Base-by-base conservation (phyloP, 2,329 filamentous ascomycete genomes). In the Aspergillus pseudotamarii region DNA sequence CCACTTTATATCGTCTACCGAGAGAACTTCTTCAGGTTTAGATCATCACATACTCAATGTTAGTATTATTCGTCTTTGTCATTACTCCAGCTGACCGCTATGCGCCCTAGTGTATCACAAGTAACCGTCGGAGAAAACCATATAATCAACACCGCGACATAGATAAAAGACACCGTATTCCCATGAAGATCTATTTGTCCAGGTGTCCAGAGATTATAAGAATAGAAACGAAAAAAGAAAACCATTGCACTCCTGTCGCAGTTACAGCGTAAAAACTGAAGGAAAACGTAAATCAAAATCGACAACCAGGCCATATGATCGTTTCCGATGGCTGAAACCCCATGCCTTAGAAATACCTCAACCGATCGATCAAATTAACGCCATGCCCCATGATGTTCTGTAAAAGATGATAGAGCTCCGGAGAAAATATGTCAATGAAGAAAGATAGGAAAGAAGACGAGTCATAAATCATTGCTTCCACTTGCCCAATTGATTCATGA, bases 401-500 rank as follows among this genome's bases (percentile, higher is more conserved):
- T 36, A 54, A 64, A 63, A 59, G 46, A 59, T 48, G 26, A 55
- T 14, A 60, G 51, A 41, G 26, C 21, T 43, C 54, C 50, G 57
- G 54, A 59, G 46, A 38, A 21, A 65, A 59, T 61, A 66, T 46
- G 62, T 59, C 38, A 50, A 64, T 38, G 61, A 62, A 58, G 70
- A 67, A 66, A 68, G 56, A 60, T 60, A 61, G 62, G 62, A 69
- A 69, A 41, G 60, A 60, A 67, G 58, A 67, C 64, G 63, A 65
- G 55, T 62, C 62, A 62, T 64, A 68, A 67, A 66, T 79, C 74
- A 82, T 73, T 79, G 79, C 70, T 80, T 81, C 77, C 79, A 82
- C 70, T 80, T 80, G 43, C 78, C 73, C 62, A 83, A 66, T 61
- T 83, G 81, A 61, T 81, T 79, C 75, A 83, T 80, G 56, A 83